Conservation (phyloP, 2,329 filamentous ascomycete species). For the Aspergillus tubingensis region DNA sequence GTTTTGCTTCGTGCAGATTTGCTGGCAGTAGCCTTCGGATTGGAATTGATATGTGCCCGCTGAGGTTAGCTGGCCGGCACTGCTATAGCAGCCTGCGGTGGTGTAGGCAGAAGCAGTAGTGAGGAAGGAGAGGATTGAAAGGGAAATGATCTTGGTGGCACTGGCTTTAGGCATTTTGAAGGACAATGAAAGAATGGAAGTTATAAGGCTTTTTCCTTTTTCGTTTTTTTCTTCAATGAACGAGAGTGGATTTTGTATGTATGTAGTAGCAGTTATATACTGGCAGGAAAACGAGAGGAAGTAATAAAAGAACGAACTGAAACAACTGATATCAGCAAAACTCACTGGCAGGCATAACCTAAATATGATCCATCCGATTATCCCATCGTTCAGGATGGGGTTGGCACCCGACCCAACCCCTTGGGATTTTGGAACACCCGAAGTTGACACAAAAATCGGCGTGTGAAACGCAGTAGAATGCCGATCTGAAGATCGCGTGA, state of each 20-base stretch:
- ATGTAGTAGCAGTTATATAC: not conserved
- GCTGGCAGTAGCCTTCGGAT: slow-evolving; percentile 16
- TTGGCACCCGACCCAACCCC: slow-evolving; percentile 10
- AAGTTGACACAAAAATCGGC: slow-evolving; percentile 14
- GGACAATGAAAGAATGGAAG: not conserved
- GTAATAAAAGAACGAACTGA: not conserved
- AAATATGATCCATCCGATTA: slow-evolving; percentile 6
- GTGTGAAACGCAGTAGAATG: slow-evolving; percentile 22
- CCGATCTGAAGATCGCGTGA: slow-evolving; percentile 17
- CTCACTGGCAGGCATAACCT: not conserved
- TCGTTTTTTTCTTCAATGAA: not conserved
- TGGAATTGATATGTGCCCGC: slow-evolving; percentile 5
- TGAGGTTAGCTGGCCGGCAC: slow-evolving; percentile 6
- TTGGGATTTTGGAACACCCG: slow-evolving; percentile 8
- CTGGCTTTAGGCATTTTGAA: not conserved
- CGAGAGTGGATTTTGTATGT: not conserved
- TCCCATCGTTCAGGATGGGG: slow-evolving; percentile 4
- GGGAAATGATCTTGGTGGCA: not conserved
- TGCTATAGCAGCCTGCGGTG: slow-evolving; percentile 13
- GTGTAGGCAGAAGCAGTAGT: slow-evolving; percentile 2
- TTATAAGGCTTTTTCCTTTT: too few relatives aligned
- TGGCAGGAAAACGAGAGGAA: not conserved
- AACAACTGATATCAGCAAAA: slow-evolving; percentile 2
- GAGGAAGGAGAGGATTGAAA: slow-evolving; percentile 12
- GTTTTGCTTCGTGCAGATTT: slow-evolving; percentile 15